Evolutionary conservation across 2,329 filamentous ascomycete species (phyloP).

Genomic region (Ophiostoma piceae): DNA sequence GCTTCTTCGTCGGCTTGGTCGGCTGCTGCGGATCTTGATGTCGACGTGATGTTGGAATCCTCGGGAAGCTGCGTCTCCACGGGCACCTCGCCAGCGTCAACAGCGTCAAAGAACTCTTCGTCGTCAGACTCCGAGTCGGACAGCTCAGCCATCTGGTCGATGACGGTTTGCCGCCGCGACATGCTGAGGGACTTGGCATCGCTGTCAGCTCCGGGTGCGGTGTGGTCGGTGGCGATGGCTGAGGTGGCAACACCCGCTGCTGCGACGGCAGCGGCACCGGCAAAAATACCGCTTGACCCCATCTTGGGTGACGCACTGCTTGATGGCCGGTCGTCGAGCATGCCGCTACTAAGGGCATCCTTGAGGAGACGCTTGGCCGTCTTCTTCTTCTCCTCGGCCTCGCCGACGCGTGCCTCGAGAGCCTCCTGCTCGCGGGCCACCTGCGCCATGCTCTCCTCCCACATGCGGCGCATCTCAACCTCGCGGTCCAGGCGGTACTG

Average conservation of each 20-base stretch:
- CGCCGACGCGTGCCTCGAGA: slow-evolving; percentile 78
- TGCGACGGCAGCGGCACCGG: slow-evolving; percentile 15
- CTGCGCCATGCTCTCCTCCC: slow-evolving; percentile 98
- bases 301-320: slow-evolving; percentile 20
- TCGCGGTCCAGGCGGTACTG: slow-evolving; percentile 91
- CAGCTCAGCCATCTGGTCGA: slow-evolving; percentile 66
- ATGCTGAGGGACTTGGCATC: slow-evolving; percentile 32
- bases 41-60: slow-evolving; percentile 30
- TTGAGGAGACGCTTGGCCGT: slow-evolving; percentile 83
- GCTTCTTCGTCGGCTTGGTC: slow-evolving; percentile 21
- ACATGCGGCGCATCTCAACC: slow-evolving; percentile 85
- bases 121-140: slow-evolving; percentile 79
- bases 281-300: slow-evolving; percentile 9
- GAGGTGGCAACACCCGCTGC: not conserved
- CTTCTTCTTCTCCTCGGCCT: slow-evolving; percentile 85
- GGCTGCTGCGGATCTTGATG: not conserved
- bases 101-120: slow-evolving; percentile 96
- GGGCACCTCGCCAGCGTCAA: slow-evolving; percentile 87
- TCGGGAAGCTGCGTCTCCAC: slow-evolving; percentile 59
- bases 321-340: slow-evolving; percentile 35
- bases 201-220: slow-evolving; percentile 15
- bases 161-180: slow-evolving; percentile 56
- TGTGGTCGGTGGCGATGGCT: not conserved
- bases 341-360: slow-evolving; percentile 65
- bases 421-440: slow-evolving; percentile 93